A percentile compares a stretch with the other conserved stretches of the same genome.
Conservation (phyloP, 495 filamentous ascomycete species). For the Neurospora sp. region DNA sequence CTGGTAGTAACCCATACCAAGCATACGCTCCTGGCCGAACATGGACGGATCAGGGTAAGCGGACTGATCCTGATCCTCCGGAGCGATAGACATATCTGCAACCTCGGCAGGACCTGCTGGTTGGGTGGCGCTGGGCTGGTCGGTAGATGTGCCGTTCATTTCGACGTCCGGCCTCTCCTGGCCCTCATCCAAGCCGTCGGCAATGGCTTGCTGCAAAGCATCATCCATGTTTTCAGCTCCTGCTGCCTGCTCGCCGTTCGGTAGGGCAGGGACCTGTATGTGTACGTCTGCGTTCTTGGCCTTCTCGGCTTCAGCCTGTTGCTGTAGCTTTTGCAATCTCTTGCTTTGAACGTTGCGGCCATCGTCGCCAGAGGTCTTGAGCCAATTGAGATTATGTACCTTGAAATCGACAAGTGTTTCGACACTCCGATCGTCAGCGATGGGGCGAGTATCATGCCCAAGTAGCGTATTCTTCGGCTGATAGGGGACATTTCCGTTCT, state of each 20-base stretch:
- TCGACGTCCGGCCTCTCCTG: slow-evolving; percentile 10
- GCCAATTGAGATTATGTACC: slow-evolving; percentile 69
- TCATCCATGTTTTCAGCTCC: slow-evolving; percentile 22
- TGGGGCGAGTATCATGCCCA: slow-evolving; percentile 77
- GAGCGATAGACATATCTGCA: slow-evolving; percentile 18
- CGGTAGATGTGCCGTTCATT: neutral
- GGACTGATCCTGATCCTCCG: slow-evolving; percentile 21
- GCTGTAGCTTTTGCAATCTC: slow-evolving; percentile 39
- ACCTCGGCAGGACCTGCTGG: slow-evolving; percentile 11
- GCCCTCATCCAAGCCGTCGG: slow-evolving; percentile 25
- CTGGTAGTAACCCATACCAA: slow-evolving; percentile 46
- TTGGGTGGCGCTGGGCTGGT: neutral
- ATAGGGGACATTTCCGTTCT: slow-evolving; percentile 45
- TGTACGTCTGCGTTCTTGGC: slow-evolving; percentile 27
- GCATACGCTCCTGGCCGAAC: slow-evolving; percentile 34
- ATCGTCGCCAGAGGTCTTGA: slow-evolving; percentile 44
- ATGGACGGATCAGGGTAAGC: slow-evolving; percentile 39
- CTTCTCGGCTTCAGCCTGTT: slow-evolving; percentile 45
- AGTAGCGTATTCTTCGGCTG: slow-evolving; percentile 73
- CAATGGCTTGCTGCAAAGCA: slow-evolving; percentile 21
- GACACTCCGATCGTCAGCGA: slow-evolving; percentile 81
- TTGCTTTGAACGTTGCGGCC: slow-evolving; percentile 38
- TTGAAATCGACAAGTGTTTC: slow-evolving; percentile 80
- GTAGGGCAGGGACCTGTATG: slow-evolving; percentile 13
- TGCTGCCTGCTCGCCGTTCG: slow-evolving; percentile 11